Percentiles rank a stretch among this genome's conserved stretches.
Evolutionary conservation across 2,329 filamentous ascomycete species (phyloP).

Genomic region (Aureobasidium namibiae): DNA sequence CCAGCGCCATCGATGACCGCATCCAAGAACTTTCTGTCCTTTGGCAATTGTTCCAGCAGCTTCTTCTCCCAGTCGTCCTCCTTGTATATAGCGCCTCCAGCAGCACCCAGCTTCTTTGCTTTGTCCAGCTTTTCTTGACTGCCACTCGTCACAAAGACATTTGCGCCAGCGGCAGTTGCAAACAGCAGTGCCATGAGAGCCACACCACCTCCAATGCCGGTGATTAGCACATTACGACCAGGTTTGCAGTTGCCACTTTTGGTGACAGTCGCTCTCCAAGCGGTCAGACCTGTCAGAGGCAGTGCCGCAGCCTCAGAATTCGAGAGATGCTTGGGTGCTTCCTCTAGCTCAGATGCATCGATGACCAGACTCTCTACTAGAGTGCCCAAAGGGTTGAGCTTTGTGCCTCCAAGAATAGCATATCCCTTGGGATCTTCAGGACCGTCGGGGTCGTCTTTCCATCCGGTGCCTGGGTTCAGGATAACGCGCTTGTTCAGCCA

Average conservation of each 20-base stretch:
- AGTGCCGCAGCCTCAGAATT: constrained; percentile 72
- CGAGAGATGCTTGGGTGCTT: constrained; percentile 62
- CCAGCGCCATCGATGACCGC: constrained; percentile 87
- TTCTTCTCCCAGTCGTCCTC: constrained; percentile 74
- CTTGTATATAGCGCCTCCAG: constrained; percentile 76
- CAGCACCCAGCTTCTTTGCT: constrained; percentile 65
- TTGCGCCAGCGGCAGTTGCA: constrained; percentile 62
- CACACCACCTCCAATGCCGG: constrained; percentile 88
- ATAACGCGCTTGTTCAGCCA: constrained; percentile 65
- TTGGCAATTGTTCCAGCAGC: constrained; percentile 53
- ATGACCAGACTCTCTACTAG: constrained; percentile 66
- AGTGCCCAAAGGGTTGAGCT: constrained; percentile 57
- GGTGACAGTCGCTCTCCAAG: constrained; percentile 74
- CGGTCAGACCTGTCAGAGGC: constrained; percentile 78
- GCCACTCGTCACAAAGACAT: constrained; percentile 75
- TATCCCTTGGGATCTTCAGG: constrained; percentile 59
- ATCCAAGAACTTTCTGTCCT: constrained; percentile 63
- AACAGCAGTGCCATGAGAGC: constrained; percentile 76
- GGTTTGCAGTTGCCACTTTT: constrained; percentile 59
- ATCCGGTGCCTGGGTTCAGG: constrained; percentile 69
- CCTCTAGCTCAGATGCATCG: constrained; percentile 64
- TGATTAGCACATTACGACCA: constrained; percentile 72
- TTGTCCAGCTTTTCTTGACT: constrained; percentile 66
- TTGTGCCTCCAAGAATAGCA: constrained; percentile 62
- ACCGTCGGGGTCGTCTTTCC: constrained; percentile 61